Evolutionary conservation across 108 stramenopile genomes (phyloP).

Genomic region (Skeletonema tropicum): DNA sequence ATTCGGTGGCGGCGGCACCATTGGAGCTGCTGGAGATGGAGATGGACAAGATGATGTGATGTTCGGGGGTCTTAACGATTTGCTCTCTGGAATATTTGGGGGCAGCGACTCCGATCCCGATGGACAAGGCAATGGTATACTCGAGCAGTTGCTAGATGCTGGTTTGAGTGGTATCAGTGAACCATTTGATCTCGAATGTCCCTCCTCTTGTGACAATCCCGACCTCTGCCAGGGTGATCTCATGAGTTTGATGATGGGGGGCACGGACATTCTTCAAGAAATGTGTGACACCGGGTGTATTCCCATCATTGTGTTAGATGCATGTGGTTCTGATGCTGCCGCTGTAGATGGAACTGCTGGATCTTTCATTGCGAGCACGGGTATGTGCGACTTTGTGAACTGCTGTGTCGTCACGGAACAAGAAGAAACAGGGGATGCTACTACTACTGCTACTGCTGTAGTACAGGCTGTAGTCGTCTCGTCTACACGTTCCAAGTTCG

Average conservation of each 20-base stretch:
- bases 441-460: neutral
- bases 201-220: neutral
- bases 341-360: neutral
- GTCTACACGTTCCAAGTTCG: neutral
- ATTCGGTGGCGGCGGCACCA: neutral
- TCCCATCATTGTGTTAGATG: neutral
- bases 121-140: neutral
- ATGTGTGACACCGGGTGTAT: neutral
- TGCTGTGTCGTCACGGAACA: neutral
- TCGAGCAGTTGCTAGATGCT: neutral
- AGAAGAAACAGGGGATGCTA: neutral
- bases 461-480: constrained; percentile 1
- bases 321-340: neutral
- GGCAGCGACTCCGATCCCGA: neutral
- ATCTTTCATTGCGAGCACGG: neutral
- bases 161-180: neutral
- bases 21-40: neutral
- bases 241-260: neutral
- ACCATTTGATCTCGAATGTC: neutral
- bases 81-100: neutral
- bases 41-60: neutral
- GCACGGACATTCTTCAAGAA: neutral
- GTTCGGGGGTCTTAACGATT: neutral
- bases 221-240: neutral
- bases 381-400: neutral